Conservation (phyloP, 306 rosid genomes). For the Erythrophleum fordii region DNA sequence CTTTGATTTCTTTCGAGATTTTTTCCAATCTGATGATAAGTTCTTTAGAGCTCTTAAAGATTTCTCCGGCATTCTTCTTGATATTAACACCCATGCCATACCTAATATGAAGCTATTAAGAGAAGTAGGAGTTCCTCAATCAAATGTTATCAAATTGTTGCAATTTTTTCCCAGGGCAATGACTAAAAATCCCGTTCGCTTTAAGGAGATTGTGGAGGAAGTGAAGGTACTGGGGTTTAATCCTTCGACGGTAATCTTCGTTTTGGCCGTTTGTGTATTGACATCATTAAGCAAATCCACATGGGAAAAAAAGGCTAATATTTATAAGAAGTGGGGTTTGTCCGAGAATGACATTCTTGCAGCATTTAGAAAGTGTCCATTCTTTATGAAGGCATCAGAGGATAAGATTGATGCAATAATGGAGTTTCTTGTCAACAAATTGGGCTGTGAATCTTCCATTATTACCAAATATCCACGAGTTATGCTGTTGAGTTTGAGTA, state of each 20-base stretch:
- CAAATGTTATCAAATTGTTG: conserved; percentile 10
- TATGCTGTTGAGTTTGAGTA: conserved; percentile 28
- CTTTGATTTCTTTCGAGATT: not conserved
- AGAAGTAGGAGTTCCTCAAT: conserved; percentile 17
- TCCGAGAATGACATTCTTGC: conserved; percentile 32
- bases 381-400: conserved; percentile 36
- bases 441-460: conserved; percentile 32
- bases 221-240: conserved; percentile 34
- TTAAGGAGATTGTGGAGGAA: conserved; percentile 31
- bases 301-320: conserved; percentile 36
- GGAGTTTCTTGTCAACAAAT: conserved; percentile 41
- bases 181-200: not conserved
- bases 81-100: not conserved
- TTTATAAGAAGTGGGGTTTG: conserved; percentile 45
- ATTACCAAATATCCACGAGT: conserved; percentile 6
- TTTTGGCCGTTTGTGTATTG: not conserved
- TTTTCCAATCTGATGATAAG: not conserved
- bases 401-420: conserved; percentile 35
- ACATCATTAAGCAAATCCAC: conserved; percentile 31
- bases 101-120: not conserved
- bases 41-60: not conserved
- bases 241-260: conserved; percentile 26
- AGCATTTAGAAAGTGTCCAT: conserved; percentile 36
- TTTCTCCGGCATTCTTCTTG: not conserved
- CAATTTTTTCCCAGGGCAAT: conserved; percentile 28